Evolutionary conservation across 2,329 filamentous ascomycete species (phyloP).

Genomic region (Epicoccum nigrum): DNA sequence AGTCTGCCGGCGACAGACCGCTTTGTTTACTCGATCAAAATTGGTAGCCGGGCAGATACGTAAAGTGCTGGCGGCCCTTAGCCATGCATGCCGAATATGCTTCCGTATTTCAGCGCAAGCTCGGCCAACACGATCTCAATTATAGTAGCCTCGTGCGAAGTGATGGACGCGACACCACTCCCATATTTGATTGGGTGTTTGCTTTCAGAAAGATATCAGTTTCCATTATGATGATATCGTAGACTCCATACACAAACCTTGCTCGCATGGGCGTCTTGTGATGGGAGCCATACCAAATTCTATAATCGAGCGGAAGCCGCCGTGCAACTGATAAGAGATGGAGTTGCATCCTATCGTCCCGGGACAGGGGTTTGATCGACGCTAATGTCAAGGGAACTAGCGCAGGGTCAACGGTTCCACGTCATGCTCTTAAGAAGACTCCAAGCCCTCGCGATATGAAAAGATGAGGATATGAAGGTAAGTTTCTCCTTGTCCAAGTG

Average conservation of each 20-base stretch:
- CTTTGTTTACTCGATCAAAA: slow-evolving; percentile 43
- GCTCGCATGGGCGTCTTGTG: no score
- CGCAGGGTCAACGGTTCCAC: slow-evolving; percentile 35
- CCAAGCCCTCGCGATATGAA: slow-evolving; percentile 6
- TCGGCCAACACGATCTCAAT: slow-evolving; percentile 12
- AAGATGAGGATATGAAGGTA: neutral
- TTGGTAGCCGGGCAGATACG: slow-evolving; percentile 33
- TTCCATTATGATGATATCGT: neutral
- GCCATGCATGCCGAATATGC: slow-evolving; percentile 23
- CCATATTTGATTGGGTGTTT: neutral
- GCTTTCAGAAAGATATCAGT: no score
- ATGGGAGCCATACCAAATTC: neutral
- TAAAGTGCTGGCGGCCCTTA: slow-evolving; percentile 39
- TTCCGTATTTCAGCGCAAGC: slow-evolving; percentile 22
- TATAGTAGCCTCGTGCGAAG: slow-evolving; percentile 7
- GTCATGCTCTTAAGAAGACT: slow-evolving; percentile 26
- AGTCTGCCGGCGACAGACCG: slow-evolving; percentile 23
- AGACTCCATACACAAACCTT: no score
- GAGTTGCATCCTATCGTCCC: slow-evolving; percentile 20
- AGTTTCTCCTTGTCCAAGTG: neutral
- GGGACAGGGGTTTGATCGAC: slow-evolving; percentile 21
- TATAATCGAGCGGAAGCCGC: slow-evolving; percentile 13
- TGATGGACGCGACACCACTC: neutral
- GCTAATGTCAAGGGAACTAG: slow-evolving; percentile 34
- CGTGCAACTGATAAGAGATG: slow-evolving; percentile 32